Evolutionary conservation across 2,329 filamentous ascomycete species (phyloP).

Genomic region (Emericellopsis cladophorae): DNA sequence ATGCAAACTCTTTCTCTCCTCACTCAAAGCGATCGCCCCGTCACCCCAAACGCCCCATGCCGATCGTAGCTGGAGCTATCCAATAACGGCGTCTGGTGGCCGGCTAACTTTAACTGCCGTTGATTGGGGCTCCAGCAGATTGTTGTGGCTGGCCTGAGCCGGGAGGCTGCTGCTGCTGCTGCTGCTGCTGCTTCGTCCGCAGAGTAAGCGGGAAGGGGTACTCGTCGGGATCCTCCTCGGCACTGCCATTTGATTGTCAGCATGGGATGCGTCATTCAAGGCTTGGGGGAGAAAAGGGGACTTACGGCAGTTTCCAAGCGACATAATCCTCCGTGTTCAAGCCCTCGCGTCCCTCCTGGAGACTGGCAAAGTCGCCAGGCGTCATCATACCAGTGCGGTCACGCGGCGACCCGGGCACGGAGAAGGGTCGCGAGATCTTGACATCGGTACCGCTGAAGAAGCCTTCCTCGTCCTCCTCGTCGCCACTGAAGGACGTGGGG

Average conservation of each 20-base stretch:
- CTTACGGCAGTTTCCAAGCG: slow-evolving; percentile 95
- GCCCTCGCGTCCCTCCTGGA: slow-evolving; percentile 89
- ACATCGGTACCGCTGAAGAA: slow-evolving; percentile 87
- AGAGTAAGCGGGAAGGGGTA: slow-evolving; percentile 48
- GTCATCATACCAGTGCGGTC: slow-evolving; percentile 97
- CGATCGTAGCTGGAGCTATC: too few relatives aligned
- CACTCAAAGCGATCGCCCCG: too few relatives aligned
- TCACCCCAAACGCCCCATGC: too few relatives aligned
- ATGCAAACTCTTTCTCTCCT: neutral
- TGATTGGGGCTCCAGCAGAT: neutral
- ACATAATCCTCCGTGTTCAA: slow-evolving; percentile 95
- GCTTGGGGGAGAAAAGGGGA: slow-evolving; percentile 16
- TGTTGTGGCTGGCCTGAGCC: slow-evolving; percentile 7
- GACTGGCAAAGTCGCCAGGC: slow-evolving; percentile 88
- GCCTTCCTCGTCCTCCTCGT: slow-evolving; percentile 65
- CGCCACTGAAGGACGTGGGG: slow-evolving; percentile 68
- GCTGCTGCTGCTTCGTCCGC: slow-evolving; percentile 30
- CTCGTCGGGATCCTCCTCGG: slow-evolving; percentile 83
- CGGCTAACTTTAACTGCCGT: neutral
- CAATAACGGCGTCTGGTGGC: too few relatives aligned
- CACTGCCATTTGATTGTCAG: slow-evolving; percentile 35
- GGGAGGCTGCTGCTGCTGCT: slow-evolving; percentile 7
- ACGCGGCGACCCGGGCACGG: slow-evolving; percentile 82
- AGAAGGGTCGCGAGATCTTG: slow-evolving; percentile 91
- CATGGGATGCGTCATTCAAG: slow-evolving; percentile 4